Evolutionary conservation across 1,284 basidiomycete species (phyloP).

Genomic region (Melampsora larici-populina): DNA sequence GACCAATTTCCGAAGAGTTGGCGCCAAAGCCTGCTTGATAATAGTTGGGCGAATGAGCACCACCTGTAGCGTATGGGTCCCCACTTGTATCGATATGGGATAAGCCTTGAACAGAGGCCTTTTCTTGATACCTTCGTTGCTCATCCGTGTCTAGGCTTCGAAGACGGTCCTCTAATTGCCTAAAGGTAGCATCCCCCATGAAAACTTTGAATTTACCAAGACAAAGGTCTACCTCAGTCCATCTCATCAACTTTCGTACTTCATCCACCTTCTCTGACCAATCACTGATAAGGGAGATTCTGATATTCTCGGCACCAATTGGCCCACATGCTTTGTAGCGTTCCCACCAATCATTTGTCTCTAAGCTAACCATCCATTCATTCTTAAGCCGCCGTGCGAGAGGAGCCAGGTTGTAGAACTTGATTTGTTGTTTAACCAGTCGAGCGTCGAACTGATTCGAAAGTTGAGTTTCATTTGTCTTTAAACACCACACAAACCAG

Average conservation of each 20-base stretch:
- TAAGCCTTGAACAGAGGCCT: conserved; percentile 67
- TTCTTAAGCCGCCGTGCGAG: conserved; percentile 67
- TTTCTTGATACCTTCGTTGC: conserved; percentile 58
- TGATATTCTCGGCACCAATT: conserved; percentile 57
- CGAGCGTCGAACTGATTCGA: conserved; percentile 90
- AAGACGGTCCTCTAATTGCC: conserved; percentile 80
- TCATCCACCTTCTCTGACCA: conserved; percentile 54
- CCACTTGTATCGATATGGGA: conserved; percentile 67
- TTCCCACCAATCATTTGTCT: conserved; percentile 79
- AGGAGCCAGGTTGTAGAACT: conserved; percentile 74
- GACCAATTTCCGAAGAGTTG: conserved; percentile 57
- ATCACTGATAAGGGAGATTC: conserved; percentile 51
- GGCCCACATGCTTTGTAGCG: conserved; percentile 61
- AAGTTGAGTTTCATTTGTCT: conserved; percentile 89
- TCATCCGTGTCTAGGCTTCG: conserved; percentile 78
- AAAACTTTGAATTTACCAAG: conserved; percentile 82
- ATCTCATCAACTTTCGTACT: conserved; percentile 65
- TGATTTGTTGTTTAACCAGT: conserved; percentile 85
- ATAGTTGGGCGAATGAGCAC: conserved; percentile 47
- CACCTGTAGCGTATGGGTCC: conserved; percentile 68
- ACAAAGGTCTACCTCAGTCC: conserved; percentile 69
- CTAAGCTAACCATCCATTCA: conserved; percentile 76
- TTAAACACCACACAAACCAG: conserved; percentile 89
- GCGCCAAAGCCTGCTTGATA: conserved; percentile 52
- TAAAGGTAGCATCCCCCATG: conserved; percentile 81